phyloP scores from a whole-genome alignment of 2,329 filamentous ascomycete genomes.

The Claviceps cyperi region DNA sequence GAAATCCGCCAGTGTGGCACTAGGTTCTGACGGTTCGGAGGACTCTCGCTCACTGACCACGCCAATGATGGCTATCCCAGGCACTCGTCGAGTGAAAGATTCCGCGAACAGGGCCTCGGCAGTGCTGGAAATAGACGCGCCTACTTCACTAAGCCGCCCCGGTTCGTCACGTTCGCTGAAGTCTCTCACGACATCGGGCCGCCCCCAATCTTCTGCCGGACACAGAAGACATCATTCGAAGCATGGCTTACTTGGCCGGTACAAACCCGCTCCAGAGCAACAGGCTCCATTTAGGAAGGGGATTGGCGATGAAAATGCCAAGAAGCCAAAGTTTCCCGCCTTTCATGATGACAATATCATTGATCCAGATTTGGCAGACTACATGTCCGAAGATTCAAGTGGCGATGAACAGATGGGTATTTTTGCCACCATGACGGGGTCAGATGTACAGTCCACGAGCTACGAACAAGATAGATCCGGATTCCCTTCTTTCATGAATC shows the following conservation, averaged over 20 bases:
- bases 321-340: slow-evolving; percentile 60
- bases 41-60: slow-evolving; percentile 43
- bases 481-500: slow-evolving; percentile 57
- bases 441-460: slow-evolving; percentile 47
- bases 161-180: slow-evolving; percentile 82
- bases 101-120: slow-evolving; percentile 69
- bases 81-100: slow-evolving; percentile 51
- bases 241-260: slow-evolving; percentile 65
- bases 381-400: slow-evolving; percentile 91
- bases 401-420: slow-evolving; percentile 86
- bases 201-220: slow-evolving; percentile 57
- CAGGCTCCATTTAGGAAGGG: slow-evolving; percentile 76
- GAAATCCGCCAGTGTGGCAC: slow-evolving; percentile 17
- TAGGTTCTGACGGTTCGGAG: slow-evolving; percentile 27
- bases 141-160: slow-evolving; percentile 69
- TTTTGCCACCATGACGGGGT: slow-evolving; percentile 58
- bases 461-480: slow-evolving; percentile 62
- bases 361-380: slow-evolving; percentile 86
- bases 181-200: slow-evolving; percentile 49
- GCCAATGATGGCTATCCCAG: slow-evolving; percentile 58
- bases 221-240: slow-evolving; percentile 82
- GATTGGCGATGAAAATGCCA: slow-evolving; percentile 48
- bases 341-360: slow-evolving; percentile 99
- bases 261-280: slow-evolving; percentile 58
- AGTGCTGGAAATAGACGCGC: slow-evolving; percentile 72